Conservation (phyloP, 2,329 filamentous ascomycete genomes). For the Lecanicillium sp. region DNA sequence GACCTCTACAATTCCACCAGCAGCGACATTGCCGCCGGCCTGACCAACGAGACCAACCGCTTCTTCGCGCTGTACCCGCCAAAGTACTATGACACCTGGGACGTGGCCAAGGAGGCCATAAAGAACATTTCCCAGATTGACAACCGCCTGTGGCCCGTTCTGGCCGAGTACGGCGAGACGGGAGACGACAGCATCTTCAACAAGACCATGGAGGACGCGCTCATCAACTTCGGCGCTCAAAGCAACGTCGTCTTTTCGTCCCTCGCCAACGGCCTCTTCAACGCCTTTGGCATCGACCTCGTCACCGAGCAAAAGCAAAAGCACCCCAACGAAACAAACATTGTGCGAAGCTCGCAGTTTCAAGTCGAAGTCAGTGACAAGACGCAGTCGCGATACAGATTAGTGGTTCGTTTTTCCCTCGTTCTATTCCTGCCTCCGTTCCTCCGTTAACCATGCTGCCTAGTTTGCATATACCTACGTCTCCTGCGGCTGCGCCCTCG, state of each 20-base stretch:
- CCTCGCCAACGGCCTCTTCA: conserved; percentile 6
- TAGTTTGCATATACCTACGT: conserved; percentile 29
- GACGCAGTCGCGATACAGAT: conserved; percentile 17
- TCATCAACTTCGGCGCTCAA: not conserved
- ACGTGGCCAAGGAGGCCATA: conserved; percentile 16
- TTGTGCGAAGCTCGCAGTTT: conserved; percentile 11
- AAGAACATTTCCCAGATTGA: conserved; percentile 19
- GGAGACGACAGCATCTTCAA: conserved; percentile 4
- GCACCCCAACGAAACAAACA: conserved; percentile 11
- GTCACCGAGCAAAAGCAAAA: conserved; percentile 15
- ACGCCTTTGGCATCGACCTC: conserved; percentile 19
- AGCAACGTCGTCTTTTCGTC: not conserved
- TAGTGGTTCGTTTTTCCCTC: conserved; percentile 20
- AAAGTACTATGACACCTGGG: conserved; percentile 13
- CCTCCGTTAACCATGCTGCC: not conserved
- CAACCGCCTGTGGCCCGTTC: conserved; percentile 18
- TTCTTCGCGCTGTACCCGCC: conserved; percentile 21
- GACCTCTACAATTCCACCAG: conserved; percentile 14
- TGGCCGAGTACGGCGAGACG: conserved; percentile 9
- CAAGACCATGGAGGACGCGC: not conserved
- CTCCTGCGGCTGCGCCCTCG: conserved; percentile 21
- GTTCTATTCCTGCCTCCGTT: conserved; percentile 1
- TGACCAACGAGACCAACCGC: conserved; percentile 11
- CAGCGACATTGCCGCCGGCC: conserved; percentile 9
- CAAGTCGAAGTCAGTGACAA: conserved; percentile 16